phyloP scores from a whole-genome alignment of 75 land plant species.

The Chamaecyparis obtusa region DNA sequence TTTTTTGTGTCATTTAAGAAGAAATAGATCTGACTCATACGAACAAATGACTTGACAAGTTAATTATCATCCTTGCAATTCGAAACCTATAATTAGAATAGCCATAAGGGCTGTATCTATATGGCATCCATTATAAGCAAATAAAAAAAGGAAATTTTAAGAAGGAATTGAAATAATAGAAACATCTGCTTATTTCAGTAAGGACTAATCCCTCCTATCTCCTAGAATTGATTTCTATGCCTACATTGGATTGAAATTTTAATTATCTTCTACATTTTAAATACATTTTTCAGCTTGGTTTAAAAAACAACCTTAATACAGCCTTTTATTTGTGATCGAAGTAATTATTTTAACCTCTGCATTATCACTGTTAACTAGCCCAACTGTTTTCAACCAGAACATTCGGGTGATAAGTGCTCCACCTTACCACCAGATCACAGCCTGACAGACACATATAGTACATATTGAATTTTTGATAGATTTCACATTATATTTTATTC shows the following conservation, averaged over 20 bases:
- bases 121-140: neutral
- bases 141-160: neutral
- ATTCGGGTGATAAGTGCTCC: no score
- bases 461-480: no score
- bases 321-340: no score
- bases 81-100: neutral
- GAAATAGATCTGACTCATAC: neutral
- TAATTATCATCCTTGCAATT: neutral
- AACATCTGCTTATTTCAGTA: slow-evolving; percentile 1
- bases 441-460: no score
- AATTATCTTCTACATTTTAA: neutral
- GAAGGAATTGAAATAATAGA: neutral
- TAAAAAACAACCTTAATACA: no score
- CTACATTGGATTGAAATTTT: neutral
- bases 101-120: neutral
- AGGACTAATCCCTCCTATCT: neutral
- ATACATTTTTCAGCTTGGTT: neutral
- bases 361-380: no score
- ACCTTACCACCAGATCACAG: no score
- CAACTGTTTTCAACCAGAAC: no score
- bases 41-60: neutral
- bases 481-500: neutral
- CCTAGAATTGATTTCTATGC: neutral
- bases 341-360: no score
- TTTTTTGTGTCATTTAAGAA: neutral